phyloP scores from a whole-genome alignment of 148 eudicot genomes.

The Limonium bicolor region DNA sequence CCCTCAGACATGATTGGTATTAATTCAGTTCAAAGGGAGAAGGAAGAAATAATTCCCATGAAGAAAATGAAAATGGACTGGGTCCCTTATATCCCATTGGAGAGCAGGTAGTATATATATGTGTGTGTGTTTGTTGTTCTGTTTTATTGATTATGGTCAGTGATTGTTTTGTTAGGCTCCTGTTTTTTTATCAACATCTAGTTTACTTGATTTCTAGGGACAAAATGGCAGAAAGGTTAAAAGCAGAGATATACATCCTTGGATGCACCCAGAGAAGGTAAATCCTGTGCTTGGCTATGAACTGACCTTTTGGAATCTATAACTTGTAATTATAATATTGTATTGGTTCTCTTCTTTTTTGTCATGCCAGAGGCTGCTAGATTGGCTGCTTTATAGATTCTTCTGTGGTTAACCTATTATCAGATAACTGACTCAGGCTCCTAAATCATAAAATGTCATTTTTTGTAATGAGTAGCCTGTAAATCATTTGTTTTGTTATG shows the following conservation, averaged over 20 bases:
- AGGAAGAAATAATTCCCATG: slow-evolving; percentile 91
- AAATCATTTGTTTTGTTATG: too few relatives aligned
- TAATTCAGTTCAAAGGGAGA: slow-evolving; percentile 88
- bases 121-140: neutral
- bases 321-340: too few relatives aligned
- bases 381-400: too few relatives aligned
- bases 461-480: too few relatives aligned
- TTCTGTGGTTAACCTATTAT: too few relatives aligned
- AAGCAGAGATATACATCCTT: slow-evolving; percentile 66
- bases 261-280: slow-evolving; percentile 89
- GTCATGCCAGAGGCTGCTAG: too few relatives aligned
- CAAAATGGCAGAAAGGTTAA: slow-evolving; percentile 60
- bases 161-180: neutral
- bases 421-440: too few relatives aligned
- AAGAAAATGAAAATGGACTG: slow-evolving; percentile 98
- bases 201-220: slow-evolving; percentile 27
- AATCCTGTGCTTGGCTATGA: neutral
- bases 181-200: neutral
- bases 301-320: too few relatives aligned
- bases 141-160: neutral
- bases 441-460: too few relatives aligned
- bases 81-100: slow-evolving; percentile 87
- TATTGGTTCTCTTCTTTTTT: too few relatives aligned
- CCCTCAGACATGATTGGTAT: slow-evolving; percentile 97
- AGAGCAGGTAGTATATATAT: slow-evolving; percentile 35